Conservation (phyloP, 768 basidiomycete genomes). For the Rossbeevera mucosa region DNA sequence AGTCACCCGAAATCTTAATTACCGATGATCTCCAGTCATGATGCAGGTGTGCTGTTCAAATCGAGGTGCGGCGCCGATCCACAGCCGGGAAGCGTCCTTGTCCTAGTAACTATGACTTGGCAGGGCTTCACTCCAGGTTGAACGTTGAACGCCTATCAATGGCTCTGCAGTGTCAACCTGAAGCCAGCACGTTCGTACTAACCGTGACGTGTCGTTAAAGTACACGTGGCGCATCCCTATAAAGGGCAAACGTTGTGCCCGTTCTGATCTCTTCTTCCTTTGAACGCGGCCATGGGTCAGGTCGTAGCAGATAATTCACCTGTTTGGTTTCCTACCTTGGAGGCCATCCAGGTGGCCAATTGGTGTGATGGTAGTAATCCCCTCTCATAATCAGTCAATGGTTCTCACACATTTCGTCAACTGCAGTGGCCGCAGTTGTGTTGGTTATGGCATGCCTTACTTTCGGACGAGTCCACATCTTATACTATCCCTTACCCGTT, state of each 20-base stretch:
- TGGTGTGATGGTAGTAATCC: slow-evolving; percentile 14
- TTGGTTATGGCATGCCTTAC: slow-evolving; percentile 8
- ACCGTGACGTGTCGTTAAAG: not conserved
- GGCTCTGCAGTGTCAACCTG: not conserved
- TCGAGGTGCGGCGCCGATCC: no score
- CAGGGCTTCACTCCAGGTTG: no score
- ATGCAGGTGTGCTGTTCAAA: no score
- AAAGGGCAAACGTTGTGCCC: not conserved
- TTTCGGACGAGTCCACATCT: no score
- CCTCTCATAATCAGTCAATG: not conserved
- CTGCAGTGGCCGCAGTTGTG: slow-evolving; percentile 12
- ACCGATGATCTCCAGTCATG: no score
- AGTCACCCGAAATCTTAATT: no score
- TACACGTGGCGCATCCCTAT: not conserved
- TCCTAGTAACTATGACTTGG: no score
- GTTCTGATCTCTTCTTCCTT: no score
- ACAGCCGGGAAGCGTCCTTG: no score
- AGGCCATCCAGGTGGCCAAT: slow-evolving; percentile 14
- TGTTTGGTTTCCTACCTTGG: slow-evolving; percentile 5
- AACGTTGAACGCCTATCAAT: not conserved
- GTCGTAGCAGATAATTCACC: slow-evolving; percentile 10
- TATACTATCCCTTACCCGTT: not conserved
- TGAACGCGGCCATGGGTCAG: slow-evolving; percentile 5
- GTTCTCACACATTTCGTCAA: not conserved
- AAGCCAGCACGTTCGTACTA: no score